Evolutionary conservation across 2,329 filamentous ascomycete genomes (phyloP), one percentile per base, ranked within the genome.

Genomic region (Aciculosporium take): DNA sequence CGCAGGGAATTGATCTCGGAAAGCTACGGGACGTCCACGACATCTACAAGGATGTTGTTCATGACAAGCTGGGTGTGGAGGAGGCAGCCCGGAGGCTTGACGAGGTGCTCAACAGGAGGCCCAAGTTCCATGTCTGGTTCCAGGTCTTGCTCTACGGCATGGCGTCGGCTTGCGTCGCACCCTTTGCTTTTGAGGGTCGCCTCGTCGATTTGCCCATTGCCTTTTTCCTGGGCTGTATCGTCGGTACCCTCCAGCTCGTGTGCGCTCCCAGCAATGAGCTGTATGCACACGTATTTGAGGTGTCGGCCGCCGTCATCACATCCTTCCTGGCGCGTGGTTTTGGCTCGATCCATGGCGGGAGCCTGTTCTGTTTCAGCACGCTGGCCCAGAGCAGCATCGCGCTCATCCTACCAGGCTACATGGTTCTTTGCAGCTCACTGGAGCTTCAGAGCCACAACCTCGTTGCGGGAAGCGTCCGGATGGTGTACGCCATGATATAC

Each of bases 31-130:
- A 87, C 48, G 72, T 81, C 2, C 82, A 87, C 51, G 73, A 81
- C 49, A 76, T 87, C 42, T 88, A 88, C 63, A 88, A 88, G 56
- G 75, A 84, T 43, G 82, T 87, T n/a, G 74, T 87, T 1, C 82
- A 87, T 53, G 82, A 87, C 55, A 67, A 74, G n/a, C 72, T 85
- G 7, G 69, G 76, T 8, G 79, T 83, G 0, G 80, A 85, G 32
- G 79, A 84, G 48, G 82, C 80, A 1, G 81, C 74, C 1, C 58
- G 64, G 8, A 67, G 72, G 15, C 62, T 87, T 1, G 72, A 83
- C 36, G 67, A 69, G 2, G 66, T 76, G 5, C 69, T 70, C 44
- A 51, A 52, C 0, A 58, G 61, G 4, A 63, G 66, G 33, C 51
- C 57, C 38, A 72, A 73, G 49, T 72, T 67, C 46, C 60, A 60